A percentile compares a stretch with the other conserved stretches of the same genome.
These are phyloP conservation scores for Penicillium sp. DNA, from an alignment of 2,329 filamentous ascomycete genomes.

Conservation along the genomic window DNA sequence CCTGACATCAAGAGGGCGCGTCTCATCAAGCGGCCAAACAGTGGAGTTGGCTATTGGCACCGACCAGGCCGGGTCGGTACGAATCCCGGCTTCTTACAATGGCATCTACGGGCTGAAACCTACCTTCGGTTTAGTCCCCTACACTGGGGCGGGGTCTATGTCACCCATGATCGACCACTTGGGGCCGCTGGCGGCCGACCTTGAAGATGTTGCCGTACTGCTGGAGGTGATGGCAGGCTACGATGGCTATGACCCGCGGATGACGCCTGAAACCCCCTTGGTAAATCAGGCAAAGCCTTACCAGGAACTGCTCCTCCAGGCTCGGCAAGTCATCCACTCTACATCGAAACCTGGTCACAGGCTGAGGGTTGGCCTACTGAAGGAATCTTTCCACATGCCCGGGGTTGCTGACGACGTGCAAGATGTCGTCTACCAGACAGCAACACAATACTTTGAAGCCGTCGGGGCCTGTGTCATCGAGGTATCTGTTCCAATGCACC, in stretches of 20 bases:
- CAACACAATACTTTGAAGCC: slow-evolving; percentile 36
- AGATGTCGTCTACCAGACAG: slow-evolving; percentile 37
- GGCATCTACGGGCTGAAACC: slow-evolving; percentile 50
- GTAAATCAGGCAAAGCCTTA: slow-evolving; percentile 35
- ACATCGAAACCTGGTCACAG: slow-evolving; percentile 22
- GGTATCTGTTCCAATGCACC: slow-evolving; percentile 50
- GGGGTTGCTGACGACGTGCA: slow-evolving; percentile 42
- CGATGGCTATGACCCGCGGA: slow-evolving; percentile 50
- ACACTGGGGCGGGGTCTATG: slow-evolving; percentile 47
- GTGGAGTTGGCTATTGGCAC: slow-evolving; percentile 40
- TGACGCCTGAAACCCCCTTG: slow-evolving; percentile 41
- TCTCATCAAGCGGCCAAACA: slow-evolving; percentile 24
- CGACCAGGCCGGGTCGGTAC: slow-evolving; percentile 42
- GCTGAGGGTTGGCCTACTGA: slow-evolving; percentile 48
- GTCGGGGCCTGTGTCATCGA: slow-evolving; percentile 48
- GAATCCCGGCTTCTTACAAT: slow-evolving; percentile 41
- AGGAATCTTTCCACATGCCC: slow-evolving; percentile 43
- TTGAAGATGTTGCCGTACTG: slow-evolving; percentile 45
- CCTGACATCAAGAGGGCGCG: slow-evolving; percentile 5
- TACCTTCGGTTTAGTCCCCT: slow-evolving; percentile 51
- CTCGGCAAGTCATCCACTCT: background rate
- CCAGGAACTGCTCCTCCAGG: slow-evolving; percentile 22
- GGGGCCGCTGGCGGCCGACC: slow-evolving; percentile 46
- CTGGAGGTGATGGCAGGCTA: slow-evolving; percentile 49
- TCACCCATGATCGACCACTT: slow-evolving; percentile 47